Percentiles rank a stretch among this genome's conserved stretches.
These are phyloP conservation scores for Trichosporon ovoides DNA, from an alignment of 1,284 basidiomycete species.

Conservation along the genomic window DNA sequence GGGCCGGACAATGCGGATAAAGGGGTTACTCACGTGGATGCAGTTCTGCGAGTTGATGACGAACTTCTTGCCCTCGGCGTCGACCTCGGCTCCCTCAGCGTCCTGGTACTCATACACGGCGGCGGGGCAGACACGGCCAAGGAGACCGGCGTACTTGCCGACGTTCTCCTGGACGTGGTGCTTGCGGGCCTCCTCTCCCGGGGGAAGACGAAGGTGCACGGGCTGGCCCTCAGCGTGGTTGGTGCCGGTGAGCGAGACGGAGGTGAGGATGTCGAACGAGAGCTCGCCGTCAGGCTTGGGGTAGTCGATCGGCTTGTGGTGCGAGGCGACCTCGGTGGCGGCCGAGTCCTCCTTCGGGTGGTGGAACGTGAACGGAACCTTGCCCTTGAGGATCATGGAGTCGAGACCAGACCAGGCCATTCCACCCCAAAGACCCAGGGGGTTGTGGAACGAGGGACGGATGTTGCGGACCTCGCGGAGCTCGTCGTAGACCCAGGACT, in stretches of 20 bases:
- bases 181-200: conserved; percentile 52
- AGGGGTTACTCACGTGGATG: conserved; percentile 42
- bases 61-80: conserved; percentile 71
- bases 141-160: conserved; percentile 73
- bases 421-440: conserved; percentile 84
- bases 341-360: conserved; percentile 66
- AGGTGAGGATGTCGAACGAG: conserved; percentile 93
- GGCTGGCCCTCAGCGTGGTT: conserved; percentile 97
- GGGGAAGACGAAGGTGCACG: conserved; percentile 70
- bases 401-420: conserved; percentile 87
- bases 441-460: conserved; percentile 82
- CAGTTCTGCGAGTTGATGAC: conserved; percentile 86
- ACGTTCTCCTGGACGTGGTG: conserved; percentile 76
- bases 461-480: conserved; percentile 89
- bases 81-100: conserved; percentile 54
- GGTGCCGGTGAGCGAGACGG: conserved; percentile 84
- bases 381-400: conserved; percentile 75
- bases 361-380: conserved; percentile 87
- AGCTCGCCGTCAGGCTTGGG: conserved; percentile 84
- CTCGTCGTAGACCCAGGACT: conserved; percentile 84
- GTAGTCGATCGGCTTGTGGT: conserved; percentile 79
- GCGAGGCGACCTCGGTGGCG: conserved; percentile 64
- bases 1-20: neutral
- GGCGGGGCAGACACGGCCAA: conserved; percentile 88
- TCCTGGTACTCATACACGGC: conserved; percentile 95